These are phyloP conservation scores for Pseudocercospora crystallina DNA, from an alignment of 2,329 filamentous ascomycete species.

Conservation along the genomic window DNA sequence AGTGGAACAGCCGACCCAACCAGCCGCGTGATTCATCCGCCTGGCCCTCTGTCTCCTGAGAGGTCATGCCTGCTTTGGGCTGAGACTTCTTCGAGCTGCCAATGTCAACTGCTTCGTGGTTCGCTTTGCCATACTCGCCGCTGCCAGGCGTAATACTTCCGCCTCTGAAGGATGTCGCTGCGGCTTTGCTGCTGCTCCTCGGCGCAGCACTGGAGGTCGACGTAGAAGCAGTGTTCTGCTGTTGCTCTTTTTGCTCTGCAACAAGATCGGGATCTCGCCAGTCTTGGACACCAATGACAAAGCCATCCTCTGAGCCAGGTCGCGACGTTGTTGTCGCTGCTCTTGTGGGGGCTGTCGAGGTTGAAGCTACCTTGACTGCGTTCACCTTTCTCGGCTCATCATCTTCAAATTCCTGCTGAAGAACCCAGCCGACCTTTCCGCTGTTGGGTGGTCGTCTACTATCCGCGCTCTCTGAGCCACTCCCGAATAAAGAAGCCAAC, in stretches of 20 bases:
- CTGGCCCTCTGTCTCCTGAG: slow-evolving; percentile 19
- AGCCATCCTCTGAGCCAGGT: slow-evolving; percentile 56
- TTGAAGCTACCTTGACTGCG: slow-evolving; percentile 18
- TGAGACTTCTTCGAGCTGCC: slow-evolving; percentile 13
- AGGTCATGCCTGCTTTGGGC: slow-evolving; percentile 14
- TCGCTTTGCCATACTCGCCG: slow-evolving; percentile 62
- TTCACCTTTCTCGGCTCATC: slow-evolving; percentile 49
- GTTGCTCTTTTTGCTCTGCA: slow-evolving; percentile 39
- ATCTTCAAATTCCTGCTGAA: slow-evolving; percentile 66
- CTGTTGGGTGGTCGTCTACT: slow-evolving; percentile 69
- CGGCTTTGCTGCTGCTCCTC: slow-evolving; percentile 32
- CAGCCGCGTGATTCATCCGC: slow-evolving; percentile 24
- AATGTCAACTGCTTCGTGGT: slow-evolving; percentile 29
- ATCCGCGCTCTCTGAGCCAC: slow-evolving; percentile 32
- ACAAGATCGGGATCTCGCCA: slow-evolving; percentile 79
- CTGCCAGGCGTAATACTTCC: slow-evolving; percentile 71
- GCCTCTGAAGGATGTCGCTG: slow-evolving; percentile 46
- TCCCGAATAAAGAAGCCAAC: slow-evolving; percentile 46
- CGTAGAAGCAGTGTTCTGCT: slow-evolving; percentile 24
- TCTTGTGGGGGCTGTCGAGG: slow-evolving; percentile 31
- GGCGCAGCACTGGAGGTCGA: slow-evolving; percentile 18
- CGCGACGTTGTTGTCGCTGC: slow-evolving; percentile 33
- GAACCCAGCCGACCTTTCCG: slow-evolving; percentile 71
- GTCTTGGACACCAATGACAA: slow-evolving; percentile 81
- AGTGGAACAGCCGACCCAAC: slow-evolving; percentile 28